Percentiles rank a stretch among this genome's conserved stretches.
phyloP scores from a whole-genome alignment of 352 stramenopile species.

The Phytophthora lateralis region DNA sequence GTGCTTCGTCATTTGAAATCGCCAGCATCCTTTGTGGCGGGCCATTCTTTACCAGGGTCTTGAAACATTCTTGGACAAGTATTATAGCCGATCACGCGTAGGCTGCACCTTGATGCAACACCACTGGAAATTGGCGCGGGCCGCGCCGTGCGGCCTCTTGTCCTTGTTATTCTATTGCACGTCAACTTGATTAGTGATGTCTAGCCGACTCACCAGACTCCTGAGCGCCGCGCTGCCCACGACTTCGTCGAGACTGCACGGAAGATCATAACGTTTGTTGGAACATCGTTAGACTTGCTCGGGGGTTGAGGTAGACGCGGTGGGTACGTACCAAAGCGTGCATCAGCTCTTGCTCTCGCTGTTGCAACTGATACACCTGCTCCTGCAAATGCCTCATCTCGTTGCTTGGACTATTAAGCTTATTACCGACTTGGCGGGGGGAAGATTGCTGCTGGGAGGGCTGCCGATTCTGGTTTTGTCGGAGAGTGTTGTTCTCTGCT shows the following conservation, averaged over 20 bases:
- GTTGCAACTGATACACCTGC: slow-evolving; percentile 72
- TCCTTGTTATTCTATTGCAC: background rate
- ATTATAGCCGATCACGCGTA: too few species aligned
- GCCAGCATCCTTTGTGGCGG: too few species aligned
- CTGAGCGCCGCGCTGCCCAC: slow-evolving; percentile 44
- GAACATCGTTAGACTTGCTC: background rate
- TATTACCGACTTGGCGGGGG: slow-evolving; percentile 5
- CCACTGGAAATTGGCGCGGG: too few species aligned
- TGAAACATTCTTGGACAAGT: too few species aligned
- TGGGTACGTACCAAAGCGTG: slow-evolving; percentile 62
- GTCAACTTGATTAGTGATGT: background rate
- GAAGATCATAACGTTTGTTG: background rate
- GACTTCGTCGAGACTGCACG: slow-evolving; percentile 56
- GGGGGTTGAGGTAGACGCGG: background rate
- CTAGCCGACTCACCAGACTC: slow-evolving; percentile 8
- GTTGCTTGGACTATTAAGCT: slow-evolving; percentile 16
- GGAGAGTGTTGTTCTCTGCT: slow-evolving; percentile 54
- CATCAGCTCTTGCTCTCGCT: slow-evolving; percentile 86
- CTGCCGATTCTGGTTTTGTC: slow-evolving; percentile 13
- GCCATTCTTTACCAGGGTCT: too few species aligned
- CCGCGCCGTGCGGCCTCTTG: too few species aligned
- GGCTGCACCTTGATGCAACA: too few species aligned
- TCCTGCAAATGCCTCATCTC: slow-evolving; percentile 48
- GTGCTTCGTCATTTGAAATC: too few species aligned
- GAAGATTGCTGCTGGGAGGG: slow-evolving; percentile 4